These are phyloP conservation scores for Aspergillus clavatus DNA, from an alignment of 2,329 filamentous ascomycete genomes.

Conservation along the genomic window DNA sequence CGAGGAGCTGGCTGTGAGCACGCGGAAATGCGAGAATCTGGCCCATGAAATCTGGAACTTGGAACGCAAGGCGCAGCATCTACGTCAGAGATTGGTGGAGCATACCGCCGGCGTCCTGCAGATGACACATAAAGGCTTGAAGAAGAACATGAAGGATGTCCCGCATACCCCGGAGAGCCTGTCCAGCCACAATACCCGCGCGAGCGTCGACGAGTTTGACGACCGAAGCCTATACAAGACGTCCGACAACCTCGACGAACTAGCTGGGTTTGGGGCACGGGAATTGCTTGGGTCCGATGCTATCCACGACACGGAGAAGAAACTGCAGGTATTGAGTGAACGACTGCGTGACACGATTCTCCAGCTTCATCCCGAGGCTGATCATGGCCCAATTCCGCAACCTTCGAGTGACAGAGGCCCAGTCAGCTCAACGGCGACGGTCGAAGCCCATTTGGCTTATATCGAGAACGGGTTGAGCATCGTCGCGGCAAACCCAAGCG, in stretches of 20 bases:
- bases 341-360: conserved; percentile 64
- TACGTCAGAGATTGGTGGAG: conserved; percentile 71
- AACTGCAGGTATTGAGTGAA: conserved; percentile 63
- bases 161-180: conserved; percentile 74
- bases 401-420: conserved; percentile 22
- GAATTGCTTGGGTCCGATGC: conserved; percentile 37
- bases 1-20: conserved; percentile 67
- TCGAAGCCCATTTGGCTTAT: conserved; percentile 63
- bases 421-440: conserved; percentile 24
- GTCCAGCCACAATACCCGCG: conserved; percentile 52
- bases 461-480: conserved; percentile 61
- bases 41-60: conserved; percentile 73
- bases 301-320: conserved; percentile 59
- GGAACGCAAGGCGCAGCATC: conserved; percentile 69
- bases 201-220: conserved; percentile 64
- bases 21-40: conserved; percentile 79
- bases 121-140: conserved; percentile 74
- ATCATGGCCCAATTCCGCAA: conserved; percentile 36
- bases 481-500: conserved; percentile 50
- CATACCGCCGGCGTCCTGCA: conserved; percentile 92
- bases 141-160: conserved; percentile 53
- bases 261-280: conserved; percentile 24
- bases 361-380: conserved; percentile 31
- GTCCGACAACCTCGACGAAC: conserved; percentile 59
- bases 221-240: conserved; percentile 69